Base-by-base conservation (phyloP, 495 filamentous ascomycete genomes). In the Aspergillus egyptiacus region DNA sequence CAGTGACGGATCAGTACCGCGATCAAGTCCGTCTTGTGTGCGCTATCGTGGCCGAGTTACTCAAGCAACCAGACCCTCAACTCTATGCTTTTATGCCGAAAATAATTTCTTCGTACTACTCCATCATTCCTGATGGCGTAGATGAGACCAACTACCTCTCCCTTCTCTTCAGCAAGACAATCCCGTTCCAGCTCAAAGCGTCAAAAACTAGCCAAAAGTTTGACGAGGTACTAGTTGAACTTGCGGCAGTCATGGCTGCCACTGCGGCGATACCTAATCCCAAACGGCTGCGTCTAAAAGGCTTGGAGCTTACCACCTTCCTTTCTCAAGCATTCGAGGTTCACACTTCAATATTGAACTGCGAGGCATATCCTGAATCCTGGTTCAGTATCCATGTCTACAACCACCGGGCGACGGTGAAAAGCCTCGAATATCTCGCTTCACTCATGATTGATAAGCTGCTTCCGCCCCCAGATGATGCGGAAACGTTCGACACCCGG, bases 341-440 rank as follows among this genome's bases (percentile, higher is more conserved):
- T 4, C 86, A 94, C 57, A 86, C 87, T 63, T 95, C 89, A 43
- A 89, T 98, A 45, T 70, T 98, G 4, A 77, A 83, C 46, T 89
- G 90, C 53, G 88, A 94, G 52, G 87, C 94, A 1, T 99, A 96
- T 65, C 93, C 93, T 2, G 75, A 79, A 25, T 79, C 72, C 54
- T 98, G 93, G 94, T 76, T 99, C 30, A 95, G 89, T 62, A 78
- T 95, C 30, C 88, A 95, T 64, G 88, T 96, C 32, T 95, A 89
- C 64, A 89, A 99, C 59, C 93, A 97, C 63, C 90, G 87, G 61
- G 90, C 89, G 1, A 85, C 88, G 3, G 84, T 97, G 70, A 85
- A 85, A 49, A 85, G 83, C 10, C 75, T 99, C n/a, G 88, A 96
- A 63, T 85, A 87, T 50, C 69, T 96, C 17, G 83, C 84, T 10